Evolutionary conservation across 1,139 yeast species (phyloP).

Genomic region (Kodamaea sp.): DNA sequence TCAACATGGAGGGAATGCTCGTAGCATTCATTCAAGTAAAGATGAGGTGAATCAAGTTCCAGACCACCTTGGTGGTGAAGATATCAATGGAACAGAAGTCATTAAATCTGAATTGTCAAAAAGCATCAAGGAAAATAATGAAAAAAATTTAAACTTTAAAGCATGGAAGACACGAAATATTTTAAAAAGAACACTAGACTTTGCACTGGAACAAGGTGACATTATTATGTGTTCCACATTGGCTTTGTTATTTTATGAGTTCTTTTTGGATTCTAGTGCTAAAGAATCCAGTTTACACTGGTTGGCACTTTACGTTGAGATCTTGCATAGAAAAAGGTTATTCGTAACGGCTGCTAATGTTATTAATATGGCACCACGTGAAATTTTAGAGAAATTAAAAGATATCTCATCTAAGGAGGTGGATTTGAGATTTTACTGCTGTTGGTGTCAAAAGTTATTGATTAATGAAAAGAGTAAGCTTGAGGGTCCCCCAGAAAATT

Average conservation of each 20-base stretch:
- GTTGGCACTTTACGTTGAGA: conserved; percentile 55
- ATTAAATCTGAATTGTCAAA: conserved; percentile 30
- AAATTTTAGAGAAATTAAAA: conserved; percentile 36
- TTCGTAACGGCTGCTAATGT: conserved; percentile 60
- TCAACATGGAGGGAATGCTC: conserved; percentile 4
- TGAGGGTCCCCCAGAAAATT: conserved; percentile 17
- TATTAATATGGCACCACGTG: conserved; percentile 43
- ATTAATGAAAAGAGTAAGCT: conserved; percentile 57
- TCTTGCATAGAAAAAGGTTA: conserved; percentile 48
- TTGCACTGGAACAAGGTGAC: conserved; percentile 63
- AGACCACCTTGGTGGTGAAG: conserved; percentile 5
- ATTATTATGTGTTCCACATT: conserved; percentile 59
- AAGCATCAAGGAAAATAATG: conserved; percentile 21
- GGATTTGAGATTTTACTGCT: conserved; percentile 63
- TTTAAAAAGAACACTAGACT: conserved; percentile 45
- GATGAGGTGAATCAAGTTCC: conserved; percentile 12
- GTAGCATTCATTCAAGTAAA: not conserved
- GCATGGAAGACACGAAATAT: conserved; percentile 36
- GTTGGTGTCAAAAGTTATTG: conserved; percentile 59
- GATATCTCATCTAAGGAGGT: conserved; percentile 52
- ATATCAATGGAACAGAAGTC: conserved; percentile 5
- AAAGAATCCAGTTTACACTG: conserved; percentile 46
- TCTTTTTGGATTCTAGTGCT: conserved; percentile 19
- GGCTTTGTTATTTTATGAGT: conserved; percentile 51
- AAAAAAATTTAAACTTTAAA: conserved; percentile 7